Percentiles rank a stretch among this genome's conserved stretches.
Conservation (phyloP, 768 basidiomycete species). For the Mycena crocata region DNA sequence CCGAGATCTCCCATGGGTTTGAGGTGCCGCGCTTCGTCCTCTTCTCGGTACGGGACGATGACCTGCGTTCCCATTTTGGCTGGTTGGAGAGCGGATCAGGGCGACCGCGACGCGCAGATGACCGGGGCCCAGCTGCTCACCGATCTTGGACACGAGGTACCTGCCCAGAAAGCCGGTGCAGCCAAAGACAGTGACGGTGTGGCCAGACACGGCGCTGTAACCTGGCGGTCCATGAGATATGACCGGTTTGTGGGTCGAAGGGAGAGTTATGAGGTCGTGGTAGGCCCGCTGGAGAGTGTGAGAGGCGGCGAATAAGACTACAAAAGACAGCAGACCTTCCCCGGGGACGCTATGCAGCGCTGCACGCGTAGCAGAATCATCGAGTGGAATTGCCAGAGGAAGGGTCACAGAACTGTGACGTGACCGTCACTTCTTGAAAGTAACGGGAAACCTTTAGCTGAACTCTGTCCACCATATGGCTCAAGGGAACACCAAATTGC, state of each 20-base stretch:
- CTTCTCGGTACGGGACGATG: constrained; percentile 93
- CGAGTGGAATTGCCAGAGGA: neutral
- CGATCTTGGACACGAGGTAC: constrained; percentile 94
- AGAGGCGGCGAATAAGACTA: neutral
- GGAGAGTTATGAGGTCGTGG: constrained; percentile 76
- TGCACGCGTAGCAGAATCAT: constrained; percentile 64
- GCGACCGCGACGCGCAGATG: constrained; percentile 10
- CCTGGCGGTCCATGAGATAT: constrained; percentile 84
- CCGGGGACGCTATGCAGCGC: constrained; percentile 57
- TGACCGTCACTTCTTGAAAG: neutral
- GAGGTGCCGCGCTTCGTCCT: constrained; percentile 90
- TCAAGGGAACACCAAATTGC: constrained; percentile 86
- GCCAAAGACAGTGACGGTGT: constrained; percentile 96
- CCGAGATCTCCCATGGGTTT: constrained; percentile 97
- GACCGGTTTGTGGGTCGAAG: constrained; percentile 68
- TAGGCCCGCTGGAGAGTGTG: constrained; percentile 68
- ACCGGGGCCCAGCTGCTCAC: constrained; percentile 54
- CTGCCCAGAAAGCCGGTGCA: constrained; percentile 95
- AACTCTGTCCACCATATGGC: constrained; percentile 64
- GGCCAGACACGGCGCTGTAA: constrained; percentile 89
- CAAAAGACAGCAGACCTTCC: constrained; percentile 54
- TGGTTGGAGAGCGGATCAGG: constrained; percentile 42
- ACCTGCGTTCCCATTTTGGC: constrained; percentile 95
- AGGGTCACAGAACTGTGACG: neutral
- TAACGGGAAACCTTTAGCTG: neutral